Evolutionary conservation across 139 green algal genomes (phyloP).

Genomic region (Eudorina sp.): DNA sequence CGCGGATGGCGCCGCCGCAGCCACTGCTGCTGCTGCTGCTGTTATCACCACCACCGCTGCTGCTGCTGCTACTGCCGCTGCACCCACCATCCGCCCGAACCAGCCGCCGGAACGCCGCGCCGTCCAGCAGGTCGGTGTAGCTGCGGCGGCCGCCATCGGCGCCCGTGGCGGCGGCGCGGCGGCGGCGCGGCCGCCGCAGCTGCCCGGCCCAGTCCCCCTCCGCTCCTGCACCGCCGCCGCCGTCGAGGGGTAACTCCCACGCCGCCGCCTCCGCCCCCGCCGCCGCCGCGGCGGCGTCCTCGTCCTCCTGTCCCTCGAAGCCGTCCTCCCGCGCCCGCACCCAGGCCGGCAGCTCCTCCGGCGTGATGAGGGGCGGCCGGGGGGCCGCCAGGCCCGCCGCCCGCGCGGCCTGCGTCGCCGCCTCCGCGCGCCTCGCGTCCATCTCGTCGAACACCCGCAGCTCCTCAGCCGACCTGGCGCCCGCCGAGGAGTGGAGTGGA

Average conservation of each 20-base stretch:
- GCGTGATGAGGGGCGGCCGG: conserved; percentile 52
- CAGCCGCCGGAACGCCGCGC: background rate
- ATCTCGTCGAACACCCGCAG: conserved; percentile 75
- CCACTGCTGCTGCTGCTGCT: background rate
- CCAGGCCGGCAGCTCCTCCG: conserved; percentile 72
- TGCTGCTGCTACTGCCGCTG: conserved; percentile 3
- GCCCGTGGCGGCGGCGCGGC: background rate
- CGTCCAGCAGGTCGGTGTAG: conserved; percentile 7
- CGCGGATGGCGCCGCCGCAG: background rate
- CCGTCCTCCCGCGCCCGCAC: conserved; percentile 41
- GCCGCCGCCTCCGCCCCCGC: background rate
- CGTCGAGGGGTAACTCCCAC: background rate
- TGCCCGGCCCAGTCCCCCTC: background rate
- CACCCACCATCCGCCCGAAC: background rate
- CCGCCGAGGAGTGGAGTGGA: too few relatives aligned
- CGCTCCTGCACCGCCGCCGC: background rate
- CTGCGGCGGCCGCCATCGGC: background rate
- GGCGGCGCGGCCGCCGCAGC: background rate
- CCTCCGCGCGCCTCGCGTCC: conserved; percentile 35
- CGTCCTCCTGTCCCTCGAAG: too few relatives aligned
- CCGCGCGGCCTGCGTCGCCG: background rate
- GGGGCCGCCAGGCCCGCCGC: background rate
- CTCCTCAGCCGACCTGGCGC: conserved; percentile 66
- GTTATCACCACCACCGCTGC: background rate
- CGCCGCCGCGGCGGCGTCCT: background rate